phyloP scores from a whole-genome alignment of 2,329 filamentous ascomycete species.

The Coniella vitis region DNA sequence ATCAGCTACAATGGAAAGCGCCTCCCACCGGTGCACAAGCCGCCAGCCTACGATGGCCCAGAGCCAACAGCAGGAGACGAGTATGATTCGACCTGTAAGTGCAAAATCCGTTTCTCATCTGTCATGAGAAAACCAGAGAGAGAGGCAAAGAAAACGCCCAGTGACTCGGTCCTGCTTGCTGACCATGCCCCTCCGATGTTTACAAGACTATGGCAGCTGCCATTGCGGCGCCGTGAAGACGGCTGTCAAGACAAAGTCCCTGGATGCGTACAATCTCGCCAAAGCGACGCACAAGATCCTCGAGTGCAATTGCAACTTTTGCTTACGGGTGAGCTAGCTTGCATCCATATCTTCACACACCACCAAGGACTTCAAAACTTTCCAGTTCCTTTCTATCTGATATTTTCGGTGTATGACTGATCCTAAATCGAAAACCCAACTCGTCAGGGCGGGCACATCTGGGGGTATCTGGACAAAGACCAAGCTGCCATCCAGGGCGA shows the following conservation, averaged over 20 bases:
- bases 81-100: conserved; percentile 28
- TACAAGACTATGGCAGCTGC: conserved; percentile 41
- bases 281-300: conserved; percentile 22
- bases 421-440: not conserved
- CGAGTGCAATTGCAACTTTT: conserved; percentile 48
- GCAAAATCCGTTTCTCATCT: not conserved
- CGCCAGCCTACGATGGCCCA: conserved; percentile 32
- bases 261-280: conserved; percentile 29
- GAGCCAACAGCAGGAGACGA: conserved; percentile 32
- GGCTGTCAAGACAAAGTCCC: conserved; percentile 32
- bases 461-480: conserved; percentile 35
- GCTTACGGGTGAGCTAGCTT: conserved; percentile 31
- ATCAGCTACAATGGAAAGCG: conserved; percentile 34
- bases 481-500: conserved; percentile 34
- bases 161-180: too few relatives aligned
- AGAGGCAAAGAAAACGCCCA: too few relatives aligned
- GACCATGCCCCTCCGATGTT: not conserved
- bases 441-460: conserved; percentile 38
- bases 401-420: not conserved
- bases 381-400: too few relatives aligned
- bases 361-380: too few relatives aligned
- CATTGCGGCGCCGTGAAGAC: conserved; percentile 45
- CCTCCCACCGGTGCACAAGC: conserved; percentile 26
- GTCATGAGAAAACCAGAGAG: too few relatives aligned
- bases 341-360: too few relatives aligned